Evolutionary conservation across 305 asterid genomes (phyloP), one percentile per base, ranked within the genome.

Genomic region (Fraxinus angustifolia): DNA sequence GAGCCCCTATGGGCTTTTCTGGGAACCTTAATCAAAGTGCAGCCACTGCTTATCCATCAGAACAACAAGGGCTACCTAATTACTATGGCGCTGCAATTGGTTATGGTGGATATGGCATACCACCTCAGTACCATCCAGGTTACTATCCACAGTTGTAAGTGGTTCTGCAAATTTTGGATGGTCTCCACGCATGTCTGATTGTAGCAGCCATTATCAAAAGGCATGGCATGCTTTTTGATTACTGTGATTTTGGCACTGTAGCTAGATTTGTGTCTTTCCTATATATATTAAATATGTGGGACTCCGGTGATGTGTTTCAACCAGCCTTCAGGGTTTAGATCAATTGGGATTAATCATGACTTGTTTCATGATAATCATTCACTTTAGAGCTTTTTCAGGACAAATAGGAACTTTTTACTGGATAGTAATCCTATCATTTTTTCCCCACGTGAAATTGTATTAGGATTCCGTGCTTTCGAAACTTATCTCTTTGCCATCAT

Each of bases 81-180:
- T 86, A 86, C 84, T 83, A 88, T 82, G 91, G 85, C 75, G 80
- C 89, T 82, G 42, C 86, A 4, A 21, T 81, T 48, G 85, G 80
- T 82, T 89, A 86, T 79, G 85, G 87, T 83, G 94, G 89, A 77
- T 88, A 89, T 79, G 88, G 87, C 34, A 71, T 84, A 82, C 81
- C 89, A 45, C 76, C 93, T 82, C 89, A 86, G 33, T 86, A 88
- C 86, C 94, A 87, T 86, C 90, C 88, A 75, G 62, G 86, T 67
- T 92, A 86, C 85, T 86, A 90, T 84, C 93, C 92, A 76, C 90
- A 89, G 82, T 89, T 87, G 88, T 82, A 68, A 67, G 78, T 78
- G 65, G 77, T 30, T 82, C 50, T 30, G 28, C 71, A 60, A 74
- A 77, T 23, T 75, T 62, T 77, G 82, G 87, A 83, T 88, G 87